Conservation (phyloP, 2,329 filamentous ascomycete species). For the Drechslerella dactyloides region DNA sequence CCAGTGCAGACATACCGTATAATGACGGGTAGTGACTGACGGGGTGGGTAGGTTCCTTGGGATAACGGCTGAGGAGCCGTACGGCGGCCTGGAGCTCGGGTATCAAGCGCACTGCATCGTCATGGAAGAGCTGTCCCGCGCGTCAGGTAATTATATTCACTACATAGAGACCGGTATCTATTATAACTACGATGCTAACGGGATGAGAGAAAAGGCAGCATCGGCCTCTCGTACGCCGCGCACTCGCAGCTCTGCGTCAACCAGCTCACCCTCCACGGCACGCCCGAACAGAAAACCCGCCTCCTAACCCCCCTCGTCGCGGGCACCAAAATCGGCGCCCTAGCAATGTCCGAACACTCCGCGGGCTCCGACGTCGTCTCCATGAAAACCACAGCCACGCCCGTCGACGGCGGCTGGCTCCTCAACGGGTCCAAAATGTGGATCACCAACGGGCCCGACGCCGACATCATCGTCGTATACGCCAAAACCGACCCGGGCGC, state of each 20-base stretch:
- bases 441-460: slow-evolving; percentile 97
- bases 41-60: slow-evolving; percentile 72
- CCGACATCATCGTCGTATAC: slow-evolving; percentile 93
- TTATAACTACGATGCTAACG: no score
- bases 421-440: slow-evolving; percentile 97
- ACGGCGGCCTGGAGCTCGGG: slow-evolving; percentile 86
- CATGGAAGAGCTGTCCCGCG: slow-evolving; percentile 91
- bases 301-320: slow-evolving; percentile 82
- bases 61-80: slow-evolving; percentile 89
- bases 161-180: no score
- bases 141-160: slow-evolving; percentile 66
- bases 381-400: slow-evolving; percentile 84
- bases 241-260: slow-evolving; percentile 97
- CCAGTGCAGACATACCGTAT: no score
- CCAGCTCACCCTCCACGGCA: slow-evolving; percentile 90
- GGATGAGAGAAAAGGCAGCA: slow-evolving; percentile 61
- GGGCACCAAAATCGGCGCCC: slow-evolving; percentile 79
- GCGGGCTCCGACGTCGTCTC: slow-evolving; percentile 92
- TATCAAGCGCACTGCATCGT: slow-evolving; percentile 97
- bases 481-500: slow-evolving; percentile 85
- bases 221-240: slow-evolving; percentile 90
- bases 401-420: slow-evolving; percentile 80
- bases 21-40: slow-evolving; percentile 5
- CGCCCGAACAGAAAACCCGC: slow-evolving; percentile 75
- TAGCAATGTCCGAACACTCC: slow-evolving; percentile 94